These are phyloP conservation scores for Wolfiporia cocos DNA, from an alignment of 1,284 basidiomycete species.

Conservation along the genomic window DNA sequence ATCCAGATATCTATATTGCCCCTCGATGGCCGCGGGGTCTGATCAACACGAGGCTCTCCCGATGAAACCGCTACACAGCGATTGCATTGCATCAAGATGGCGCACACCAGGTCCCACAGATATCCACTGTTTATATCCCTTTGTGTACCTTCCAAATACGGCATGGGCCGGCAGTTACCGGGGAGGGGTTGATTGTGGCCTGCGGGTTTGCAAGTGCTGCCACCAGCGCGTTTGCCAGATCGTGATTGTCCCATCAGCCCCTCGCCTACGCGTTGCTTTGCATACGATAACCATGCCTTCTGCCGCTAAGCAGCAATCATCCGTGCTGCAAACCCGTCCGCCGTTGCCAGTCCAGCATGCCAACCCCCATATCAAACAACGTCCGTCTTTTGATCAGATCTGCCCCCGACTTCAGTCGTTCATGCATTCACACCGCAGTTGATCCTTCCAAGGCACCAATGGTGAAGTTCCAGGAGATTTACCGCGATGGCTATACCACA, in stretches of 20 bases:
- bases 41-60: too few relatives aligned
- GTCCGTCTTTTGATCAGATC: slow-evolving; percentile 23
- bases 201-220: not conserved
- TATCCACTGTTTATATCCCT: too few relatives aligned
- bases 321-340: slow-evolving; percentile 26
- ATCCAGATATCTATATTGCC: too few relatives aligned
- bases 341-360: slow-evolving; percentile 30
- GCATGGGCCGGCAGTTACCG: too few relatives aligned
- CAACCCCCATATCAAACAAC: slow-evolving; percentile 34
- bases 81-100: too few relatives aligned
- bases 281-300: slow-evolving; percentile 13
- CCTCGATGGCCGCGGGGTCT: too few relatives aligned
- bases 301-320: slow-evolving; percentile 10
- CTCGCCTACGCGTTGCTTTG: slow-evolving; percentile 3
- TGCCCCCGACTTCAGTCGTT: slow-evolving; percentile 12
- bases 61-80: too few relatives aligned
- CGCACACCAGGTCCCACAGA: too few relatives aligned
- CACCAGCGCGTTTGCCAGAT: slow-evolving; percentile 9
- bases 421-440: slow-evolving; percentile 16
- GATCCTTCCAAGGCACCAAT: slow-evolving; percentile 27
- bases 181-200: too few relatives aligned
- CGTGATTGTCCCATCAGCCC: not conserved
- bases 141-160: too few relatives aligned
- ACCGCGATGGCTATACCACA: slow-evolving; percentile 59
- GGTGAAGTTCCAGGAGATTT: slow-evolving; percentile 70